Base-by-base conservation (phyloP, 192 early-diverging fungal species). In the Coemansia sp. region DNA sequence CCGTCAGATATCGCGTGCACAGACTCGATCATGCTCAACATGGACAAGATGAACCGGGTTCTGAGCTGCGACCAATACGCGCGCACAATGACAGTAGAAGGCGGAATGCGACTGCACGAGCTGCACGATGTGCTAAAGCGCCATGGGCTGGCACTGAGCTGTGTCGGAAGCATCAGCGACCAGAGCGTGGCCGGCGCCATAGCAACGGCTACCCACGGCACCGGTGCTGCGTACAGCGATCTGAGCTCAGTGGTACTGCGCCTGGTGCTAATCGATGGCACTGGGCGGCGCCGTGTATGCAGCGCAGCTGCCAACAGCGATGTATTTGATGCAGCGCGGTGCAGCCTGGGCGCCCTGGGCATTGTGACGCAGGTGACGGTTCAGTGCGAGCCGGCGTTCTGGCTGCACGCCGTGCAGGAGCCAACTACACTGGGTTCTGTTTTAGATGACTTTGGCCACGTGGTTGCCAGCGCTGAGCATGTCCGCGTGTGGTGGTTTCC, bases 401-500 rank as follows among this genome's bases (percentile, higher is more conserved):
- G 59, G 31, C 67, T 92, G n/a, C 88, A 88, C 64, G 86, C 86
- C 14, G 83, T 83, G 12, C 88, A 92, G 72, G 65, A 62, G 28
- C 87, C 90, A 1, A 80, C 75, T 22, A 85, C 78, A 34, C 66
- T 90, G 28, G 69, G 84, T 28, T 54, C 80, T n/a, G 74, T 87
- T 7, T 57, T 90, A 21, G 59, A 83, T 26, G 67, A 86, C 49
- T 72, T 89, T 22, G 62, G 68, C 31, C 40, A 14, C 3, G 71
- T 90, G 2, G 77, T 85, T 10, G 62, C 82, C 19, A 88, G 88
- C 7, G 86, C 90, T 9, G 86, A 92, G 66, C 88, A 92, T 63
- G 85, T 87, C 17, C 85, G 88, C n/a, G 62, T 92, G 9, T 88
- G 89, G 87, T 92, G 89, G 87, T 92, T 86, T 59, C 89, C 90